A percentile compares a stretch with the other conserved stretches of the same genome.
Conservation (phyloP, 768 basidiomycete species). For the Auriscalpium orientale region DNA sequence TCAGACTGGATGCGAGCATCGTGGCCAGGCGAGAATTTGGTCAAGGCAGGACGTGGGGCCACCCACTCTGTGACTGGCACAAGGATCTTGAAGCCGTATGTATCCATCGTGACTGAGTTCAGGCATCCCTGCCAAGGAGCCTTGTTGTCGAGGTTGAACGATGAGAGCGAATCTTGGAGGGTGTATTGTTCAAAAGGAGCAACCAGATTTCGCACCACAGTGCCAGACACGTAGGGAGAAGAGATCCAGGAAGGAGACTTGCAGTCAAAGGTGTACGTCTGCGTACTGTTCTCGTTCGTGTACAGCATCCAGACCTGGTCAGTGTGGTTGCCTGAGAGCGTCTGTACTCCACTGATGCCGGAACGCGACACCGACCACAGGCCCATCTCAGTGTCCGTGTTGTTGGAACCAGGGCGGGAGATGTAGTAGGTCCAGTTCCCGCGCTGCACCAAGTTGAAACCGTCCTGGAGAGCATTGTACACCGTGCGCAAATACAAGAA, state of each 20-base stretch:
- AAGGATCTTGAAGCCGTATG: slow-evolving; percentile 76
- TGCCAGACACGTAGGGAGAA: slow-evolving; percentile 62
- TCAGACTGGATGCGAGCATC: slow-evolving; percentile 60
- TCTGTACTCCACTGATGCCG: slow-evolving; percentile 52
- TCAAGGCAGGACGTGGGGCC: slow-evolving; percentile 62
- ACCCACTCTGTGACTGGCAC: slow-evolving; percentile 67
- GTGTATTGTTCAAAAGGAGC: slow-evolving; percentile 77
- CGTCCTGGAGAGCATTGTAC: slow-evolving; percentile 78
- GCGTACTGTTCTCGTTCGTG: slow-evolving; percentile 76
- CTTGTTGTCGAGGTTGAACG: slow-evolving; percentile 49
- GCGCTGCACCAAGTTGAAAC: slow-evolving; percentile 73
- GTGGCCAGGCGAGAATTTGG: slow-evolving; percentile 80
- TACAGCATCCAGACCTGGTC: slow-evolving; percentile 80
- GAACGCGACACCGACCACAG: slow-evolving; percentile 76
- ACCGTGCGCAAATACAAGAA: slow-evolving; percentile 61
- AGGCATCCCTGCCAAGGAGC: slow-evolving; percentile 77
- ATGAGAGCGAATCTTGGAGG: slow-evolving; percentile 55
- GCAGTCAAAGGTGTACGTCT: slow-evolving; percentile 60
- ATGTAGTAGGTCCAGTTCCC: slow-evolving; percentile 82
- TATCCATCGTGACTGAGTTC: slow-evolving; percentile 51
- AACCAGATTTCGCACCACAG: slow-evolving; percentile 63
- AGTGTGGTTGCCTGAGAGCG: slow-evolving; percentile 46
- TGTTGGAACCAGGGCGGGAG: slow-evolving; percentile 78
- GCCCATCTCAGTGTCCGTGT: slow-evolving; percentile 77
- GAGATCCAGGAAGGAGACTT: slow-evolving; percentile 59